Percentiles rank a stretch among this genome's conserved stretches.
phyloP scores from a whole-genome alignment of 2,329 filamentous ascomycete genomes.

The Colletotrichum camelliae region DNA sequence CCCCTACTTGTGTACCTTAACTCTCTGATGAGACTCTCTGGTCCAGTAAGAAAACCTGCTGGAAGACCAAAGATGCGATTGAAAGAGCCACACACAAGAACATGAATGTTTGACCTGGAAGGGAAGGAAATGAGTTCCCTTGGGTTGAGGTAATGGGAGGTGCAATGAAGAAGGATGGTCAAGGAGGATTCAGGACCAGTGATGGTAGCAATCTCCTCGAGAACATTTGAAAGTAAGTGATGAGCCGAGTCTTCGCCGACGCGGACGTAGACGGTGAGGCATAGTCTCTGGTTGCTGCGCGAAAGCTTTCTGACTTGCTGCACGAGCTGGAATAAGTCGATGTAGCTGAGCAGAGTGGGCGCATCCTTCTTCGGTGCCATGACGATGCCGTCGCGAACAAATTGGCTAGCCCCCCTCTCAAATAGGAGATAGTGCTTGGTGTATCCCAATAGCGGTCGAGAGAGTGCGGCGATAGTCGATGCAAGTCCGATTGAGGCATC shows the following conservation, averaged over 20 bases:
- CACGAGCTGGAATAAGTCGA: neutral
- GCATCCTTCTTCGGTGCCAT: neutral
- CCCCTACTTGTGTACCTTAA: constrained; percentile 17
- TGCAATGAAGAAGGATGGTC: constrained; percentile 14
- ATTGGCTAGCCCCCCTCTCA: neutral
- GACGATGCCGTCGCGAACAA: neutral
- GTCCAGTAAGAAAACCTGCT: constrained; percentile 8
- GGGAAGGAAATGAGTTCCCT: neutral
- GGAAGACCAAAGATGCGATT: constrained; percentile 2
- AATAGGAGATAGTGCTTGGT: neutral
- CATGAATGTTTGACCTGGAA: neutral
- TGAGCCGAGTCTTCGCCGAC: neutral
- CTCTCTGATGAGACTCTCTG: constrained; percentile 11
- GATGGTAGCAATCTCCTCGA: neutral
- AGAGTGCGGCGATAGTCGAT: constrained; percentile 16
- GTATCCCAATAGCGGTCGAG: neutral
- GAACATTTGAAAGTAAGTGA: neutral
- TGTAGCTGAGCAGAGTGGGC: neutral
- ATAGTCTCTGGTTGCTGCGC: neutral
- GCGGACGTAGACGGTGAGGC: neutral
- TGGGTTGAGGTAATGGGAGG: neutral
- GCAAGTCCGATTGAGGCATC: constrained; percentile 13
- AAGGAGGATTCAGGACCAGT: neutral
- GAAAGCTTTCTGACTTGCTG: neutral
- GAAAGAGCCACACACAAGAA: constrained; percentile 11